Evolutionary conservation across 768 basidiomycete genomes (phyloP).

Genomic region (Lyophyllum decastes): DNA sequence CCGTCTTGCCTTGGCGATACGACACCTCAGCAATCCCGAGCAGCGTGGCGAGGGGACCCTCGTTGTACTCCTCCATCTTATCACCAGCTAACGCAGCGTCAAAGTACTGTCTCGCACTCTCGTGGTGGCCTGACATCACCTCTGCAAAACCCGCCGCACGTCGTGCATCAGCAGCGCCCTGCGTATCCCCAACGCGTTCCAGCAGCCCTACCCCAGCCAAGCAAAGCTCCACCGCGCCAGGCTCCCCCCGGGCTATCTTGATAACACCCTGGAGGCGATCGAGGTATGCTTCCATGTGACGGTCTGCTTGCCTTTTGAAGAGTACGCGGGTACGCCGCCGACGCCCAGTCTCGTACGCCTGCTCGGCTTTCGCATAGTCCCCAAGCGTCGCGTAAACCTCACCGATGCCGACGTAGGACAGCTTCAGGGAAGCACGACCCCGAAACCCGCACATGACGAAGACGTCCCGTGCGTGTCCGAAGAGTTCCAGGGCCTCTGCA

Average conservation of each 20-base stretch:
- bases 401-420: not conserved
- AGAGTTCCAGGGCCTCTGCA: too few relatives aligned
- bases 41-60: not conserved
- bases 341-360: not conserved
- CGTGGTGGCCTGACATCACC: not conserved
- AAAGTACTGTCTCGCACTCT: slow-evolving; percentile 1
- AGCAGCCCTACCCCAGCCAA: not conserved
- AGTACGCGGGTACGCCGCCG: not conserved
- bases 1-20: not conserved
- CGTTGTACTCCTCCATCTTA: not conserved
- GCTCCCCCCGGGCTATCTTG: not conserved
- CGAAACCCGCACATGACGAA: too few relatives aligned
- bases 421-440: too few relatives aligned
- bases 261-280: not conserved
- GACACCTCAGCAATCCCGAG: slow-evolving; percentile 5
- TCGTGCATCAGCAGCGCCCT: not conserved
- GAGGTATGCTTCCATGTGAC: not conserved
- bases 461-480: too few relatives aligned
- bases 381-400: not conserved
- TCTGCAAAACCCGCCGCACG: too few relatives aligned
- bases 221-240: not conserved
- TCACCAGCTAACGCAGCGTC: not conserved
- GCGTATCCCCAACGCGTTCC: too few relatives aligned
- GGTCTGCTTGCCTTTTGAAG: not conserved
- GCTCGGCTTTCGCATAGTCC: not conserved